Evolutionary conservation across 345 rosid genomes (phyloP).

Genomic region (Lepidium aucheri): DNA sequence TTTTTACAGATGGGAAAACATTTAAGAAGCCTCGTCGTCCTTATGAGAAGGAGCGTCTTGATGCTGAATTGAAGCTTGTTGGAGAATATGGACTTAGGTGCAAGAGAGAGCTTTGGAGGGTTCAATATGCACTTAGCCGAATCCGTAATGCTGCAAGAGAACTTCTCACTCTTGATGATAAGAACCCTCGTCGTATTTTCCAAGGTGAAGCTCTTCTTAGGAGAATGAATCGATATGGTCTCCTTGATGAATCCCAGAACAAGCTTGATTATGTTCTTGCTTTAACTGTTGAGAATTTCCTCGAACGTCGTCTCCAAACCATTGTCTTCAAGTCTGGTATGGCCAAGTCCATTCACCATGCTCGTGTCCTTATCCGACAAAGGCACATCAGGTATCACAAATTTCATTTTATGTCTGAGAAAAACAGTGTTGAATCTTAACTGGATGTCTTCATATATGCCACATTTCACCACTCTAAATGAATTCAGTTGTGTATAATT

Average conservation of each 20-base stretch:
- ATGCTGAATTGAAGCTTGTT: slow-evolving; percentile 51
- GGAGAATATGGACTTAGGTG: slow-evolving; percentile 59
- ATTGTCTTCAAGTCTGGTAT: slow-evolving; percentile 45
- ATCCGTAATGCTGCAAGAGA: slow-evolving; percentile 59
- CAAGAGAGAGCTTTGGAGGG: slow-evolving; percentile 61
- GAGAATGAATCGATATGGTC: slow-evolving; percentile 48
- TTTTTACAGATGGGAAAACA: slow-evolving; percentile 31
- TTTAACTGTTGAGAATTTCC: slow-evolving; percentile 44
- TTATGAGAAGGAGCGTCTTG: slow-evolving; percentile 49
- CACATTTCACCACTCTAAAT: not conserved
- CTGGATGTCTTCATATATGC: not conserved
- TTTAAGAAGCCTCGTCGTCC: slow-evolving; percentile 44
- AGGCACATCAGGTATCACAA: slow-evolving; percentile 43
- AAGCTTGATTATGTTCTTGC: slow-evolving; percentile 61
- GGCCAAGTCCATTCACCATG: slow-evolving; percentile 63
- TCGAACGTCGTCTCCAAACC: slow-evolving; percentile 38
- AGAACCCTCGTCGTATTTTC: slow-evolving; percentile 49
- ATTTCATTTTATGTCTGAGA: not conserved
- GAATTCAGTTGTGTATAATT: not conserved
- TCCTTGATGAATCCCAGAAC: slow-evolving; percentile 51
- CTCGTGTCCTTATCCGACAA: slow-evolving; percentile 54
- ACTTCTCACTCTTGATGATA: slow-evolving; percentile 54
- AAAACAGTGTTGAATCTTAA: not conserved
- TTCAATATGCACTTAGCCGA: slow-evolving; percentile 48
- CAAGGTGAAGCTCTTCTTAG: slow-evolving; percentile 58